Evolutionary conservation across 2,329 filamentous ascomycete species (phyloP).

Genomic region (Aspergillus fumigatus): DNA sequence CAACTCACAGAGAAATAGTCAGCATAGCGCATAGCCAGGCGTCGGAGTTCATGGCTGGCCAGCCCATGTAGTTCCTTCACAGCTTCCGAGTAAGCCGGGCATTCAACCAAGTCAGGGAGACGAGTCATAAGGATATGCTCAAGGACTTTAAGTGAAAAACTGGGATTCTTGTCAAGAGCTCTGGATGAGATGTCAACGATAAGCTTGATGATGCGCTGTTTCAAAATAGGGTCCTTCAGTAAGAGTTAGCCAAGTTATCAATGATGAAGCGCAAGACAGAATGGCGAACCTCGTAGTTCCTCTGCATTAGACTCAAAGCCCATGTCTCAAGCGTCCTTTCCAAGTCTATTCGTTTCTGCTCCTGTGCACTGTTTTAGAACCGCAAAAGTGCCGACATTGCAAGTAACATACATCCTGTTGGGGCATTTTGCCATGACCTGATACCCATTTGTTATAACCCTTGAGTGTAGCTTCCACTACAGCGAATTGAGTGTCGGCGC

Average conservation of each 20-base stretch:
- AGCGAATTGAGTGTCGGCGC: constrained; percentile 82
- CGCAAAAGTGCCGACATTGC: not conserved
- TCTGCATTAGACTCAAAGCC: constrained; percentile 38
- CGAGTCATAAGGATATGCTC: constrained; percentile 86
- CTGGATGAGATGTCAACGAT: constrained; percentile 81
- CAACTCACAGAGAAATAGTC: constrained; percentile 71
- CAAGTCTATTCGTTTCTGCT: constrained; percentile 35
- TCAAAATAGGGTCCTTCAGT: constrained; percentile 68
- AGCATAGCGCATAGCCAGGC: constrained; percentile 83
- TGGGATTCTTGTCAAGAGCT: constrained; percentile 69
- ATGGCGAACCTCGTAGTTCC: constrained; percentile 35
- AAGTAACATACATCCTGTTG: constrained; percentile 42
- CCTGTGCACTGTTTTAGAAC: constrained; percentile 15
- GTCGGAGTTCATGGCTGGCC: constrained; percentile 81
- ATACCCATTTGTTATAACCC: constrained; percentile 79
- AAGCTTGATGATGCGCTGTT: constrained; percentile 74
- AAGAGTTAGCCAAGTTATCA: not conserved
- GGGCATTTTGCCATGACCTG: constrained; percentile 47
- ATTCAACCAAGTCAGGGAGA: constrained; percentile 66
- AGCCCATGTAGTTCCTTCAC: constrained; percentile 84
- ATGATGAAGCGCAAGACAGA: not conserved
- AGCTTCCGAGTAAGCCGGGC: constrained; percentile 74
- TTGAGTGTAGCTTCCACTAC: constrained; percentile 85
- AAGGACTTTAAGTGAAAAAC: constrained; percentile 82
- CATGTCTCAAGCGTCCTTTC: constrained; percentile 39